A percentile compares a stretch with the other conserved stretches of the same genome.
Evolutionary conservation across 2,329 filamentous ascomycete genomes (phyloP).

Genomic region (Epichloe gansuensis): DNA sequence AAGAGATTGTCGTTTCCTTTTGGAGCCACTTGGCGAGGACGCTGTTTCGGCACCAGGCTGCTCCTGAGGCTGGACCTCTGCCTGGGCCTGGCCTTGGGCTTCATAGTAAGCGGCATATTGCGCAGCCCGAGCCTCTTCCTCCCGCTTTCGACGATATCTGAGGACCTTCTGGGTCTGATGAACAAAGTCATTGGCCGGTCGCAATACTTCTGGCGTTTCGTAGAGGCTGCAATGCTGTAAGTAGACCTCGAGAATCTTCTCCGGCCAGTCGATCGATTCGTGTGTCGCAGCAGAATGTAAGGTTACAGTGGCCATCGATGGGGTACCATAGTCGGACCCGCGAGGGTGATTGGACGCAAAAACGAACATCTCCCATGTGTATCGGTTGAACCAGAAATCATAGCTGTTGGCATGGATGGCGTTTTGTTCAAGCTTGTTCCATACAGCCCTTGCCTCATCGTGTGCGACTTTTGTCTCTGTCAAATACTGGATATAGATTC

Average conservation of each 20-base stretch:
- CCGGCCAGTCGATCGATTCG: conserved; percentile 59
- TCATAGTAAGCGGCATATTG: conserved; percentile 31
- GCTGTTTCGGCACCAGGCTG: conserved; percentile 7
- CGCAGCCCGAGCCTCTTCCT: conserved; percentile 47
- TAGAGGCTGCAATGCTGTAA: conserved; percentile 79
- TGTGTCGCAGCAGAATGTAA: conserved; percentile 56
- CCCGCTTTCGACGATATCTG: conserved; percentile 49
- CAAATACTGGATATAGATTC: conserved; percentile 83
- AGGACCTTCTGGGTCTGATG: conserved; percentile 55
- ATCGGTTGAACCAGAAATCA: conserved; percentile 90
- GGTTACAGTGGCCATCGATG: conserved; percentile 61
- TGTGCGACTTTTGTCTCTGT: conserved; percentile 71
- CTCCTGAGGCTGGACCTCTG: conserved; percentile 12
- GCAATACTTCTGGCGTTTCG: conserved; percentile 63
- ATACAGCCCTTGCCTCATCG: conserved; percentile 64
- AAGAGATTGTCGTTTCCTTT: conserved; percentile 62
- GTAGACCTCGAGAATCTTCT: conserved; percentile 62
- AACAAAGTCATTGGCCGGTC: conserved; percentile 59
- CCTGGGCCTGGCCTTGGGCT: conserved; percentile 10
- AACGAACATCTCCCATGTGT: conserved; percentile 75
- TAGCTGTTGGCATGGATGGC: conserved; percentile 61
- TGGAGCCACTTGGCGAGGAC: conserved; percentile 33
- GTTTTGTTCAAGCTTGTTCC: conserved; percentile 55
- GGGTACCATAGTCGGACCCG: conserved; percentile 39
- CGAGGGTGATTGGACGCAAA: conserved; percentile 36